Base-by-base conservation (phyloP, 306 rosid species). In the Benincasa hispida region DNA sequence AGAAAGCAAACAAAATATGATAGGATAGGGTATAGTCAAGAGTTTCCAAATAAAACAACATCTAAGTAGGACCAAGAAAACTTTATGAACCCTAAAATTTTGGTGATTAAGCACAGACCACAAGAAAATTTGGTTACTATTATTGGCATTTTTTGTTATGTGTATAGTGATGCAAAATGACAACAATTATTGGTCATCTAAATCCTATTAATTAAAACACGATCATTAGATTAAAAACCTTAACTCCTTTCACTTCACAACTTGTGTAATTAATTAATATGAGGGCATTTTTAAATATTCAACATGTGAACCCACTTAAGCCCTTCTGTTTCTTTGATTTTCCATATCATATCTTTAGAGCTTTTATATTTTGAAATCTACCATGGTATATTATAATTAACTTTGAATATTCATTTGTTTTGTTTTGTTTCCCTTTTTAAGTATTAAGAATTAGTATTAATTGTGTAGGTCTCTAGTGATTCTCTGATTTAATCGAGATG, bases 31-130 rank as follows among this genome's bases (percentile, higher is more conserved):
- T 22, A 22, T 66, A 37, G 72, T 15, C 53, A 66, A 66, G 73
- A 66, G 41, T 41, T 67, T n/a, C 21, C 53, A 66, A 66, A 35
- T 30, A 77, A 78, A 78, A 70, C 8, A 72, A 80, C 69, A 81
- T 72, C 57, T 65, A 58, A 67, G 55, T 68, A 62, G 13, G 76
- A 79, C 81, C 78, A 81, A 41, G 3, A 70, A 77, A 84, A 32
- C 58, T 80, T 81, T 65, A 51, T 61, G 27, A 61, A 77, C 87
- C 84, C 77, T 59, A 32, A 75, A 73, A 54, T 76, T 84, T 61
- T 45, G 65, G 57, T 78, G 65, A 61, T 63, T 60, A 76, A 5
- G 78, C 77, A 61, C 78, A 84, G 78, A 82, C 77, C 24, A 69
- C 76, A 17, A 70, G 15, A 70, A 70, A 47, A 25, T 25, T 70